Conservation (phyloP, 2,329 filamentous ascomycete species). For the Cadophora gregata region DNA sequence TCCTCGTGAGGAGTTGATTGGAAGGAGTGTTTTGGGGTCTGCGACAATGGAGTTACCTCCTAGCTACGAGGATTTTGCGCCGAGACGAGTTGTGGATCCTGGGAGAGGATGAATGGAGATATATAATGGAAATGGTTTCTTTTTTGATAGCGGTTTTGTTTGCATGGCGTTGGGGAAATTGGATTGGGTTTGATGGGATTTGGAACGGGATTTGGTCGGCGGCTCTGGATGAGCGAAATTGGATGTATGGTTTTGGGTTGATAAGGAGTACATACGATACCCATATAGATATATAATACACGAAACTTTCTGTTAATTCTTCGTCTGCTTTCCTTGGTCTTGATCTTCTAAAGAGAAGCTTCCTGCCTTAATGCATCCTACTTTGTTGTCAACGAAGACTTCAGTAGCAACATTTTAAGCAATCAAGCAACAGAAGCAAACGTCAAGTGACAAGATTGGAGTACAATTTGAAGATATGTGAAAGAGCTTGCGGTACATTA, state of each 20-base stretch:
- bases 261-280: constrained; percentile 15
- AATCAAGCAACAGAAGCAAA: too few species aligned
- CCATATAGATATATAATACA: constrained; percentile 5
- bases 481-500: too few species aligned
- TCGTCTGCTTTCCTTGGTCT: background rate
- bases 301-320: background rate
- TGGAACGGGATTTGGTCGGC: background rate
- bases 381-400: too few species aligned
- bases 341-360: background rate
- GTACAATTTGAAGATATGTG: too few species aligned
- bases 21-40: constrained; percentile 37
- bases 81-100: constrained; percentile 24
- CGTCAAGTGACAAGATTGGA: too few species aligned
- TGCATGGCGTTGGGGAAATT: constrained; percentile 5
- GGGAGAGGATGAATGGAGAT: constrained; percentile 10
- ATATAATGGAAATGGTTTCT: background rate
- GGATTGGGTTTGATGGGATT: background rate
- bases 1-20: constrained; percentile 35
- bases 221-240: background rate
- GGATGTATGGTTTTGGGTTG: constrained; percentile 1
- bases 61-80: constrained; percentile 39
- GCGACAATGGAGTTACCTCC: constrained; percentile 37
- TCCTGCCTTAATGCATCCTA: too few species aligned
- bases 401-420: too few species aligned
- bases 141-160: constrained; percentile 8